Conservation (phyloP, 768 basidiomycete genomes). For the Termitomyces sp. region DNA sequence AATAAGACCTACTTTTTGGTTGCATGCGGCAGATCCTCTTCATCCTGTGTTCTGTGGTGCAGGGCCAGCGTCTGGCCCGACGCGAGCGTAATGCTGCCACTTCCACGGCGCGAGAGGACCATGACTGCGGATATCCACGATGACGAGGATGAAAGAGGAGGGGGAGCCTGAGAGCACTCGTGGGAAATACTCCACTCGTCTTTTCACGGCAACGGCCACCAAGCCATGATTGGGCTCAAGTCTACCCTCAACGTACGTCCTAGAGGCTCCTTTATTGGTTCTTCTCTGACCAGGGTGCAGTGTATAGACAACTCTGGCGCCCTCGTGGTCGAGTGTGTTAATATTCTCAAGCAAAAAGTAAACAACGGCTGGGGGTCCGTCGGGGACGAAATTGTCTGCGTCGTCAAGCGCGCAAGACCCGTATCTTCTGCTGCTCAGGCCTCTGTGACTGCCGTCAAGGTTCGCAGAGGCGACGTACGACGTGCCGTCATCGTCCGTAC, state of each 20-base stretch:
- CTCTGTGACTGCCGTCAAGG: constrained; percentile 81
- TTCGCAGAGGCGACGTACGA: constrained; percentile 91
- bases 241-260: constrained; percentile 85
- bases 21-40: constrained; percentile 86
- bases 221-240: constrained; percentile 90
- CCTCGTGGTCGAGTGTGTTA: constrained; percentile 92
- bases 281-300: constrained; percentile 31
- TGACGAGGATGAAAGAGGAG: constrained; percentile 4
- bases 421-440: constrained; percentile 62
- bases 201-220: constrained; percentile 8
- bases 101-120: constrained; percentile 74
- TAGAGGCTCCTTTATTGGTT: constrained; percentile 17
- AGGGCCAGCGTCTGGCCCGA: constrained; percentile 78
- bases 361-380: constrained; percentile 92
- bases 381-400: constrained; percentile 95
- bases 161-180: constrained; percentile 5
- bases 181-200: constrained; percentile 16
- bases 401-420: constrained; percentile 89
- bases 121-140: constrained; percentile 28
- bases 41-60: constrained; percentile 86
- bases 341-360: constrained; percentile 93
- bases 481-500: constrained; percentile 94
- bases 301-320: constrained; percentile 98
- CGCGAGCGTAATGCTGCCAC: constrained; percentile 68
- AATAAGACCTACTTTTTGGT: constrained; percentile 73